These are phyloP conservation scores for Zygoascus sp. DNA, from an alignment of 1,139 yeast species.

Conservation along the genomic window DNA sequence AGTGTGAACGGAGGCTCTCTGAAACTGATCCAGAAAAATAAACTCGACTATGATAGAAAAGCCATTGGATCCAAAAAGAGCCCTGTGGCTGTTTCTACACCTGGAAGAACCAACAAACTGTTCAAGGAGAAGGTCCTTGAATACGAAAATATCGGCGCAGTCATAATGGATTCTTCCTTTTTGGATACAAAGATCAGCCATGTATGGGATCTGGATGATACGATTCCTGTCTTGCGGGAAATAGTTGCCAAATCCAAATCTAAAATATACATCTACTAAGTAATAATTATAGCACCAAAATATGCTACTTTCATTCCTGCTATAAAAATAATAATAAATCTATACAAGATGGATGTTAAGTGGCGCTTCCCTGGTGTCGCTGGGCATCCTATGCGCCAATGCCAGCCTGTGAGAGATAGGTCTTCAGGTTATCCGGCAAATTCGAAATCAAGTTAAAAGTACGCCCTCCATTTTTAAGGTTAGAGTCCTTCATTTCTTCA, in stretches of 20 bases:
- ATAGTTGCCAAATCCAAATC: conserved; percentile 22
- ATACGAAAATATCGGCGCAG: conserved; percentile 37
- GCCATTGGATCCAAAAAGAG: conserved; percentile 47
- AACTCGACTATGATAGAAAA: conserved; percentile 53
- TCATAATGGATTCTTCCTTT: conserved; percentile 61
- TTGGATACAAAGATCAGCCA: conserved; percentile 60
- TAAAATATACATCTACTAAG: conserved; percentile 31
- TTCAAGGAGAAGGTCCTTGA: conserved; percentile 39
- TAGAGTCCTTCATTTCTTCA: conserved; percentile 36
- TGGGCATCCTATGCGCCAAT: conserved; percentile 23
- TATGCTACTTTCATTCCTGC: background rate
- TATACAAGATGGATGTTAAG: too few relatives aligned
- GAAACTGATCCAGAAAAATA: conserved; percentile 64
- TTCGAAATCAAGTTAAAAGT: conserved; percentile 32
- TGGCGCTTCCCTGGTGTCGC: too few relatives aligned
- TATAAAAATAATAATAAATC: background rate
- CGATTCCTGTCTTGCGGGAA: conserved; percentile 28
- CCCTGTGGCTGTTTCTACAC: conserved; percentile 61
- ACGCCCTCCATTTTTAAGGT: conserved; percentile 19
- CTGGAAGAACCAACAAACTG: conserved; percentile 53
- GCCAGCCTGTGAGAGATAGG: conserved; percentile 35
- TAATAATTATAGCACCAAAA: background rate
- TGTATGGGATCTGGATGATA: conserved; percentile 51
- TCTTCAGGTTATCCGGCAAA: conserved; percentile 39
- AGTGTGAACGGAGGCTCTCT: conserved; percentile 43